Percentiles rank a stretch among this genome's conserved stretches.
phyloP scores from a whole-genome alignment of 441 rosid genomes.

The Adansonia grandidieri region DNA sequence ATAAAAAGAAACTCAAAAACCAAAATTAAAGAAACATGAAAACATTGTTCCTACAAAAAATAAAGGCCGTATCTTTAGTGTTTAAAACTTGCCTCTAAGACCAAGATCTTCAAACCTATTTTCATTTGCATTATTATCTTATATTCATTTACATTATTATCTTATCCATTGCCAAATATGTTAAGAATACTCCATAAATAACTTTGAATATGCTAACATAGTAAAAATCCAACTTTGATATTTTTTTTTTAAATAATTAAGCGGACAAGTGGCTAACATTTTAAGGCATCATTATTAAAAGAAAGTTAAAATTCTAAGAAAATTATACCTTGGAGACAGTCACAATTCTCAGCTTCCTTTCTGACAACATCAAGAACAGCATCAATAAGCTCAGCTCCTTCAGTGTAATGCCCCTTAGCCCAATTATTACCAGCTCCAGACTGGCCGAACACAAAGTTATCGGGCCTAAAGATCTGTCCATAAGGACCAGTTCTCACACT shows the following conservation, averaged over 20 bases:
- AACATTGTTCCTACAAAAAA: neutral
- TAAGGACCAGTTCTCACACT: slow-evolving; percentile 42
- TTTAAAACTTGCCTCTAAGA: neutral
- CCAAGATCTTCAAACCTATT: neutral
- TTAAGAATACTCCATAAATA: neutral
- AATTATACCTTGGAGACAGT: slow-evolving; percentile 28
- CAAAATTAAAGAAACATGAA: neutral
- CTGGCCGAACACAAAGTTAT: slow-evolving; percentile 33
- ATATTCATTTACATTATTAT: neutral
- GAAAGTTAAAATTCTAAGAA: neutral
- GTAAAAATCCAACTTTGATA: neutral
- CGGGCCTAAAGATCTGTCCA: slow-evolving; percentile 34
- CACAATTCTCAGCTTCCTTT: slow-evolving; percentile 35
- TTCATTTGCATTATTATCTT: neutral
- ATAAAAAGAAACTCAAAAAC: neutral
- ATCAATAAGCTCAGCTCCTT: slow-evolving; percentile 32
- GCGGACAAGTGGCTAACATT: neutral
- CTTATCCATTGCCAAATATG: neutral
- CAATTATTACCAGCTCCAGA: slow-evolving; percentile 59
- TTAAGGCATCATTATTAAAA: neutral
- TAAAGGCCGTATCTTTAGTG: neutral
- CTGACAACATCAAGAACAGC: slow-evolving; percentile 35
- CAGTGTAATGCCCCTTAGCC: slow-evolving; percentile 52
- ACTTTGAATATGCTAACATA: neutral
- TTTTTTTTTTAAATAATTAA: neutral